Evolutionary conservation across 208 protist genomes (phyloP).

Genomic region (Leishmania amazonensis): DNA sequence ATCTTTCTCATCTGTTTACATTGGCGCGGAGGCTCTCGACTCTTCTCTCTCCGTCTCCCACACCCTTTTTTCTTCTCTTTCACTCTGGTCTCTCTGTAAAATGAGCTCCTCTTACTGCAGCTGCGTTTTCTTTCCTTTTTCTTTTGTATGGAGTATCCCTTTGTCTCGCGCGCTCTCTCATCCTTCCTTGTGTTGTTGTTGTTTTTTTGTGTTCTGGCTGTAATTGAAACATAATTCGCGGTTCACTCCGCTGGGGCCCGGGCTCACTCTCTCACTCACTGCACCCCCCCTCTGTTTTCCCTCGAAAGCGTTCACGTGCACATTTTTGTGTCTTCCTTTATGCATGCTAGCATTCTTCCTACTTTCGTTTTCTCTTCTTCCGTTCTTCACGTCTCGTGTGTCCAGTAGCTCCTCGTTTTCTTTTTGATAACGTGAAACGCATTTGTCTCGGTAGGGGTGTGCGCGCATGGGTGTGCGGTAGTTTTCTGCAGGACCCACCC

Average conservation of each 20-base stretch:
- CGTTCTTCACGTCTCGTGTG: neutral
- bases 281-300: neutral
- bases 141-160: neutral
- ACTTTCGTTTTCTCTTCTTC: neutral
- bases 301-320: neutral
- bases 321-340: neutral
- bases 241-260: no score
- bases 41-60: neutral
- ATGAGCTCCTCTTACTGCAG: neutral
- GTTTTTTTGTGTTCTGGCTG: neutral
- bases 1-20: neutral
- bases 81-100: neutral
- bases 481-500: neutral
- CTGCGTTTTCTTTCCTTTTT: neutral
- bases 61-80: neutral
- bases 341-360: neutral
- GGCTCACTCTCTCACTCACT: neutral
- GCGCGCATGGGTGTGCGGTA: neutral
- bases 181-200: neutral
- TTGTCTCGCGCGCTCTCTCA: neutral
- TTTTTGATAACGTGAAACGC: neutral
- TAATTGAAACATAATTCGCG: no score
- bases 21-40: neutral
- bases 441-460: neutral
- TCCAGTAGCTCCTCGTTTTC: neutral